phyloP scores from a whole-genome alignment of 208 protist genomes.

The Porcisia deanei region DNA sequence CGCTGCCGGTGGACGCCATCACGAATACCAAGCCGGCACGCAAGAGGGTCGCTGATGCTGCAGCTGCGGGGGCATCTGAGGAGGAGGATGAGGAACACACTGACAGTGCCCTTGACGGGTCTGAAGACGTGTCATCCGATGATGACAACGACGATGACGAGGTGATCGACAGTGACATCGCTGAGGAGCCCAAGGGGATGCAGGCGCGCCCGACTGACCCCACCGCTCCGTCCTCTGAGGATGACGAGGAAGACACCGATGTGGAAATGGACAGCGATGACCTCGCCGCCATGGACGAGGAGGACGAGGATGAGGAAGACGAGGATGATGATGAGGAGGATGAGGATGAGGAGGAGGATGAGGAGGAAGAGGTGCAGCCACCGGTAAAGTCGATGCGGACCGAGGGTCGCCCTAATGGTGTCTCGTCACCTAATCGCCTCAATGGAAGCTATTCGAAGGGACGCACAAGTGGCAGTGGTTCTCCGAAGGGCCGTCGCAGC shows the following conservation, averaged over 20 bases:
- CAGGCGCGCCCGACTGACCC: slow-evolving; percentile 18
- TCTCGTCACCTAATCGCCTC: background rate
- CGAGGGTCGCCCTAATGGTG: slow-evolving; percentile 20
- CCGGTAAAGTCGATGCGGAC: slow-evolving; percentile 35
- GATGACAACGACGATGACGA: slow-evolving; percentile 47
- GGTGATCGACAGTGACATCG: slow-evolving; percentile 33
- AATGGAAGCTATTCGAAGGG: background rate
- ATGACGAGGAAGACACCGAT: slow-evolving; percentile 38
- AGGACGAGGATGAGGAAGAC: slow-evolving; percentile 28
- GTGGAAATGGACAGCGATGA: slow-evolving; percentile 38
- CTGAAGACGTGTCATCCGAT: slow-evolving; percentile 6
- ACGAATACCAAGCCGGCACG: slow-evolving; percentile 12
- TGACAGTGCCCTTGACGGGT: slow-evolving; percentile 35
- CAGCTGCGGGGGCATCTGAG: slow-evolving; percentile 15
- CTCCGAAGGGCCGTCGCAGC: slow-evolving; percentile 28
- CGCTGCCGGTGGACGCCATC: slow-evolving; percentile 31
- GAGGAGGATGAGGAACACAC: slow-evolving; percentile 41
- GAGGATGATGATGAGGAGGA: slow-evolving; percentile 20
- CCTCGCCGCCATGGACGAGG: slow-evolving; percentile 22
- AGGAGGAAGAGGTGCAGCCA: slow-evolving; percentile 34
- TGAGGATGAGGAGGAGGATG: slow-evolving; percentile 29
- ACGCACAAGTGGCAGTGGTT: slow-evolving; percentile 21
- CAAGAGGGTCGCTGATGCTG: background rate
- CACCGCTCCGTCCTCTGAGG: slow-evolving; percentile 37
- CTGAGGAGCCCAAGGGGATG: slow-evolving; percentile 18